Evolutionary conservation across 176 grass and related monocot genomes (phyloP).

Genomic region (Oryza nivara): DNA sequence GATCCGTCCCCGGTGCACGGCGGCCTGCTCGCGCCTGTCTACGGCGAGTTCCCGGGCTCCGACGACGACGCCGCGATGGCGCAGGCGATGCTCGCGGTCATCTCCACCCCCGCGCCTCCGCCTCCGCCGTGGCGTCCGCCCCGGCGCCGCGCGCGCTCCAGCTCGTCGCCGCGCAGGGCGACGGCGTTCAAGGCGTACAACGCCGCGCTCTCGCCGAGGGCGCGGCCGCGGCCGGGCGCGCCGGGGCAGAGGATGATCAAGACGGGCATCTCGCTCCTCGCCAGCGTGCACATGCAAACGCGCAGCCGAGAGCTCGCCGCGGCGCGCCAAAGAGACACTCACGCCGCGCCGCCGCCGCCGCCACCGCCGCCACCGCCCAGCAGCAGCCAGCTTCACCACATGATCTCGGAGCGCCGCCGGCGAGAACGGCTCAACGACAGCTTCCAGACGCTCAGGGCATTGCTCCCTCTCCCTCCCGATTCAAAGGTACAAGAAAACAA

Average conservation of each 20-base stretch:
- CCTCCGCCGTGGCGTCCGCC: neutral
- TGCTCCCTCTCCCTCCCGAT: conserved; percentile 69
- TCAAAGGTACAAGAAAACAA: conserved; percentile 48
- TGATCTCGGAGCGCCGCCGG: conserved; percentile 74
- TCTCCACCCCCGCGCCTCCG: conserved; percentile 34
- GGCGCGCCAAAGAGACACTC: neutral
- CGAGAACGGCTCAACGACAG: conserved; percentile 79
- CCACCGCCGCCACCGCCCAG: neutral
- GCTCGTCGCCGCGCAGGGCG: neutral
- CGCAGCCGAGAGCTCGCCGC: conserved; percentile 4
- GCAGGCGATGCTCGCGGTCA: conserved; percentile 58
- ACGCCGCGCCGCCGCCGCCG: neutral
- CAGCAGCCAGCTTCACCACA: conserved; percentile 70
- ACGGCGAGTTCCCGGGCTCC: conserved; percentile 9
- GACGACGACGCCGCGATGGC: conserved; percentile 22
- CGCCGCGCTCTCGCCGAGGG: conserved; percentile 36
- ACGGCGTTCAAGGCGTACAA: conserved; percentile 64
- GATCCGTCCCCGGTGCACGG: neutral
- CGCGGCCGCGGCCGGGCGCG: neutral
- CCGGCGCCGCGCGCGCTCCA: neutral
- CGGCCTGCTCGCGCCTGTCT: neutral
- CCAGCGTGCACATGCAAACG: conserved; percentile 28
- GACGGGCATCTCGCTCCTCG: conserved; percentile 42
- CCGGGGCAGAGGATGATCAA: conserved; percentile 69
- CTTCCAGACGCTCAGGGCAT: conserved; percentile 59